Percentiles rank a stretch among this genome's conserved stretches.
Evolutionary conservation across 2,329 filamentous ascomycete species (phyloP).

Genomic region (Aspergillaceae sp.): DNA sequence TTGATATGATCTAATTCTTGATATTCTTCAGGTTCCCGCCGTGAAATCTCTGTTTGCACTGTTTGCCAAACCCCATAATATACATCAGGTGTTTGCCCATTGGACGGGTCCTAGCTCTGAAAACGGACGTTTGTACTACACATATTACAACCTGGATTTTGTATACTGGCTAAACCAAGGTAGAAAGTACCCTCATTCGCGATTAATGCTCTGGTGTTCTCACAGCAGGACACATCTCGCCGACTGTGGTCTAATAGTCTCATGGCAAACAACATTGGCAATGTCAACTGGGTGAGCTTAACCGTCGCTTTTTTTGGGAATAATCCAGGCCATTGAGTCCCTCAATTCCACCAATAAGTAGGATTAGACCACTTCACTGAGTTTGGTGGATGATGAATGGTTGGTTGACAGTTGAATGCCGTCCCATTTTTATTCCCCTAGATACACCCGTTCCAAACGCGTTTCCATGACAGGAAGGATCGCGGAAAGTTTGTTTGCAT

Average conservation of each 20-base stretch:
- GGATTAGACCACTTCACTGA: not conserved
- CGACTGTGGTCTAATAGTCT: too few relatives aligned
- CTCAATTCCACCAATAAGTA: not conserved
- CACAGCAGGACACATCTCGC: not conserved
- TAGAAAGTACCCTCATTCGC: not conserved
- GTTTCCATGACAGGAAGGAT: slow-evolving; percentile 64
- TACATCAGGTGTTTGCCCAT: too few relatives aligned
- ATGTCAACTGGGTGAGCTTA: too few relatives aligned
- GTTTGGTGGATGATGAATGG: not conserved
- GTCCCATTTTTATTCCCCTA: slow-evolving; percentile 12
- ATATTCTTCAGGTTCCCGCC: not conserved
- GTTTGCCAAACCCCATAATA: slow-evolving; percentile 13
- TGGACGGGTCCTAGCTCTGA: not conserved
- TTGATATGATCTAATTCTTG: not conserved
- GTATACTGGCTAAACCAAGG: not conserved
- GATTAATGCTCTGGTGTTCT: not conserved
- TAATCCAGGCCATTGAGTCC: too few relatives aligned
- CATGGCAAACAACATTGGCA: too few relatives aligned
- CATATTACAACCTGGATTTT: not conserved
- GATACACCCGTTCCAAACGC: slow-evolving; percentile 48
- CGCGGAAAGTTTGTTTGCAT: slow-evolving; percentile 66
- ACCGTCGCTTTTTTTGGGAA: too few relatives aligned
- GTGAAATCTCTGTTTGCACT: slow-evolving; percentile 18
- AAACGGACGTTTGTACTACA: not conserved
- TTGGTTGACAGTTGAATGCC: too few relatives aligned